Percentiles rank a stretch among this genome's conserved stretches.
These are phyloP conservation scores for Centrapalus pauciflorus DNA, from an alignment of 129 eudicot genomes.

Conservation along the genomic window DNA sequence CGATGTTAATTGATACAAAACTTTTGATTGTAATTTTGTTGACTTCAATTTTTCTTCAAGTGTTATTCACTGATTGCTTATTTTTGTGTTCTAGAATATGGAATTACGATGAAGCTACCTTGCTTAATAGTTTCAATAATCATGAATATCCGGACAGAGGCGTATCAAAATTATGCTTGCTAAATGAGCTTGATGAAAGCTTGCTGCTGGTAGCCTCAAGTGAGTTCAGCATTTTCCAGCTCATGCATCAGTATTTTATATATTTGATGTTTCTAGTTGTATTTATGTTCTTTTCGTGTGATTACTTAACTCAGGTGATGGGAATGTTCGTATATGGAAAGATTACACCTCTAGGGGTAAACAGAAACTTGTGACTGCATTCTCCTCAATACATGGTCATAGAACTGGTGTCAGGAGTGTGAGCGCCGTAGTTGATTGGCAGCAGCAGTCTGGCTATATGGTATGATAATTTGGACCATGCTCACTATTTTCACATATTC, in stretches of 20 bases:
- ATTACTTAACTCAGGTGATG: slow-evolving; percentile 59
- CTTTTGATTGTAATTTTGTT: not conserved
- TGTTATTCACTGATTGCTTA: slow-evolving; percentile 7
- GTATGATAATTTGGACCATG: slow-evolving; percentile 26
- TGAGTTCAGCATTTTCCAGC: slow-evolving; percentile 21
- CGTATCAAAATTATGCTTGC: slow-evolving; percentile 79
- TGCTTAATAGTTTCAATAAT: slow-evolving; percentile 74
- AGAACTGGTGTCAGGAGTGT: slow-evolving; percentile 79
- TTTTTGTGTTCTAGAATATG: slow-evolving; percentile 53
- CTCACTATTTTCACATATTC: not conserved
- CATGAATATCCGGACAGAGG: slow-evolving; percentile 86
- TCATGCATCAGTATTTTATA: not conserved
- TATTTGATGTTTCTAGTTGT: not conserved
- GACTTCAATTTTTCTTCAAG: not conserved
- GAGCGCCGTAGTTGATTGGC: slow-evolving; percentile 98
- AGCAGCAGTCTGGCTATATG: slow-evolving; percentile 96
- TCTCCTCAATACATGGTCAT: slow-evolving; percentile 83
- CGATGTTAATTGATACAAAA: not conserved
- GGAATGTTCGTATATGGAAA: slow-evolving; percentile 88
- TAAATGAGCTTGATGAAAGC: slow-evolving; percentile 93
- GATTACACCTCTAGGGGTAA: slow-evolving; percentile 56
- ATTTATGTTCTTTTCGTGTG: slow-evolving; percentile 1
- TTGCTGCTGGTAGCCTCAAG: slow-evolving; percentile 94
- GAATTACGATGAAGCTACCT: slow-evolving; percentile 91
- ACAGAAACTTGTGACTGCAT: slow-evolving; percentile 90